These are phyloP conservation scores for Barbarea vulgaris DNA, from an alignment of 345 rosid species.

Conservation along the genomic window DNA sequence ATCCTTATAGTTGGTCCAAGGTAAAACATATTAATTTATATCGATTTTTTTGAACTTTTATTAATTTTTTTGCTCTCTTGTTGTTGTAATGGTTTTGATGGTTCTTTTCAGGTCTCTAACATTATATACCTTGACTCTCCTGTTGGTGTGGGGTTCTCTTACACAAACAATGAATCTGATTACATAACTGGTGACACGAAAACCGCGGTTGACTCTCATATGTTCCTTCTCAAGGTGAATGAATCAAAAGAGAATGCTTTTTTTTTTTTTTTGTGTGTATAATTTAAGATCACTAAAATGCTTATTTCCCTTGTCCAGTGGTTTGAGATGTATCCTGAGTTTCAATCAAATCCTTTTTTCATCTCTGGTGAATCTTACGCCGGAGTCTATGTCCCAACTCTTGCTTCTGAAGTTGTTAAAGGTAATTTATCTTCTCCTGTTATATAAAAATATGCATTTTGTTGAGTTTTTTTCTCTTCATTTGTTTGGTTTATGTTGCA, in stretches of 20 bases:
- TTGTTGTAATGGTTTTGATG: neutral
- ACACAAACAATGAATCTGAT: slow-evolving; percentile 65
- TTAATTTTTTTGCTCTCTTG: neutral
- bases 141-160: slow-evolving; percentile 92
- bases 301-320: slow-evolving; percentile 48
- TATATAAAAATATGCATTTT: neutral
- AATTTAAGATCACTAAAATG: slow-evolving; percentile 8
- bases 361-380: slow-evolving; percentile 96
- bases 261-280: neutral
- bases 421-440: slow-evolving; percentile 47
- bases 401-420: slow-evolving; percentile 73
- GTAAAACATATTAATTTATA: too few species aligned
- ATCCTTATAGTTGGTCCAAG: slow-evolving; percentile 94
- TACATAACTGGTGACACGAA: slow-evolving; percentile 71
- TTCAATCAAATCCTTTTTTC: slow-evolving; percentile 76
- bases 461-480: neutral
- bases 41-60: neutral
- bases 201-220: slow-evolving; percentile 80
- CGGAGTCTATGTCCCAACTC: slow-evolving; percentile 92
- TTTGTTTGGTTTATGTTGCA: slow-evolving; percentile 30
- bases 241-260: neutral
- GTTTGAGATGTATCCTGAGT: slow-evolving; percentile 80
- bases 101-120: slow-evolving; percentile 66
- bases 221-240: slow-evolving; percentile 79
- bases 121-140: slow-evolving; percentile 89